A percentile compares a stretch with the other conserved stretches of the same genome.
Conservation (phyloP, 768 basidiomycete species). For the Hericium erinaceus region DNA sequence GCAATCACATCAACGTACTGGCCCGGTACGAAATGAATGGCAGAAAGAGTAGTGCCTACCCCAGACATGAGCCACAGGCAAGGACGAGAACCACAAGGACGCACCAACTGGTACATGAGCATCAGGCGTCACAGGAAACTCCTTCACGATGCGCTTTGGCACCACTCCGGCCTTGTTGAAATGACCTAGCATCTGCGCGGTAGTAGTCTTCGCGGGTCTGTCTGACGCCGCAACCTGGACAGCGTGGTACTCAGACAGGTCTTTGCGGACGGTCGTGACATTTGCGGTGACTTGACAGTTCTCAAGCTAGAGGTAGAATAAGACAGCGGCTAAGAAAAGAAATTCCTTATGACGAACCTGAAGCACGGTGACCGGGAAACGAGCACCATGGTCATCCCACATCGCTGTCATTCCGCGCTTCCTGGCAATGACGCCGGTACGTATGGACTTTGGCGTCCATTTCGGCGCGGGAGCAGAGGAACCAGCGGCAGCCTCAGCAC, state of each 20-base stretch:
- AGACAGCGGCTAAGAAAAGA: not conserved
- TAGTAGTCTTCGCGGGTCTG: constrained; percentile 58
- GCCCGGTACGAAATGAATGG: constrained; percentile 93
- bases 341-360: constrained; percentile 39
- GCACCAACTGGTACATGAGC: constrained; percentile 84
- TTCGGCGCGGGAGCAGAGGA: constrained; percentile 26
- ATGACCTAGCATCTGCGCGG: constrained; percentile 79
- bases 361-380: constrained; percentile 87
- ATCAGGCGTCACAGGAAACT: constrained; percentile 83
- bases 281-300: constrained; percentile 87
- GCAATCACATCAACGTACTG: constrained; percentile 91
- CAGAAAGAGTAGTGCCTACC: constrained; percentile 79
- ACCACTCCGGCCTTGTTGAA: constrained; percentile 75
- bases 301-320: constrained; percentile 46
- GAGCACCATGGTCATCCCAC: constrained; percentile 85
- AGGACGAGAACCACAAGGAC: constrained; percentile 20
- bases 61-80: not conserved
- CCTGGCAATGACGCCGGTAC: constrained; percentile 88
- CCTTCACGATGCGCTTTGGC: constrained; percentile 78
- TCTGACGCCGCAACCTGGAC: constrained; percentile 89
- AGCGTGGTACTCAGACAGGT: constrained; percentile 77
- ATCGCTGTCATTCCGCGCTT: constrained; percentile 95
- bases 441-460: constrained; percentile 80
- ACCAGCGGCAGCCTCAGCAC: constrained; percentile 21
- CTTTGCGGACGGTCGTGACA: constrained; percentile 49